Conservation (phyloP, 1,284 basidiomycete species). For the Melampsora occidentalis region DNA sequence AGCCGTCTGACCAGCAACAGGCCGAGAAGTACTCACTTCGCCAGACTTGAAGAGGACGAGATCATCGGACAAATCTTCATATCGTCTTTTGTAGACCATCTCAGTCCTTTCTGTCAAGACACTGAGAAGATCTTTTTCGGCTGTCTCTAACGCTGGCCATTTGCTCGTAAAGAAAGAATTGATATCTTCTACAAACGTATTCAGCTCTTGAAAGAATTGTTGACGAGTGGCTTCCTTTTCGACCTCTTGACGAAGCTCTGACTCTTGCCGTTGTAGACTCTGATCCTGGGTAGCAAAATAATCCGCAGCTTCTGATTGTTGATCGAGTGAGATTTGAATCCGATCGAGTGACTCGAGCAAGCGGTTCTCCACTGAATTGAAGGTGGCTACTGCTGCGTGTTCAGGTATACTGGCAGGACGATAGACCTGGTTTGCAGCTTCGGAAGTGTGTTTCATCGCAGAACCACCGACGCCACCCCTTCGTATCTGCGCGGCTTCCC, state of each 20-base stretch:
- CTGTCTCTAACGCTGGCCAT: slow-evolving; percentile 76
- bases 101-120: slow-evolving; percentile 71
- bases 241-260: slow-evolving; percentile 75
- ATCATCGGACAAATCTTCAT: slow-evolving; percentile 76
- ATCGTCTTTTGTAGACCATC: slow-evolving; percentile 67
- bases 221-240: slow-evolving; percentile 73
- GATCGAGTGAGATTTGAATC: slow-evolving; percentile 58
- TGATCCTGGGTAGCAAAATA: slow-evolving; percentile 67
- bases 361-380: slow-evolving; percentile 62
- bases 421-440: slow-evolving; percentile 62
- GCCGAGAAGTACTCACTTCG: slow-evolving; percentile 42
- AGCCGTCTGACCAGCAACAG: neutral
- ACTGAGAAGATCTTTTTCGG: slow-evolving; percentile 76
- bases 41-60: slow-evolving; percentile 70
- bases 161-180: slow-evolving; percentile 88
- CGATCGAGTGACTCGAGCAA: slow-evolving; percentile 60
- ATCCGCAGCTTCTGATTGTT: slow-evolving; percentile 57
- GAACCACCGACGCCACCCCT: slow-evolving; percentile 60
- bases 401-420: slow-evolving; percentile 61
- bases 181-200: slow-evolving; percentile 79
- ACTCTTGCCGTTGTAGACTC: slow-evolving; percentile 70
- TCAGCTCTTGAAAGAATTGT: slow-evolving; percentile 80
- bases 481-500: slow-evolving; percentile 82
- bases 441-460: slow-evolving; percentile 29
- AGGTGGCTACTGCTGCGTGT: slow-evolving; percentile 55